A percentile compares a stretch with the other conserved stretches of the same genome.
phyloP scores from a whole-genome alignment of 1,139 yeast genomes.

The Meyerozyma carpophila region DNA sequence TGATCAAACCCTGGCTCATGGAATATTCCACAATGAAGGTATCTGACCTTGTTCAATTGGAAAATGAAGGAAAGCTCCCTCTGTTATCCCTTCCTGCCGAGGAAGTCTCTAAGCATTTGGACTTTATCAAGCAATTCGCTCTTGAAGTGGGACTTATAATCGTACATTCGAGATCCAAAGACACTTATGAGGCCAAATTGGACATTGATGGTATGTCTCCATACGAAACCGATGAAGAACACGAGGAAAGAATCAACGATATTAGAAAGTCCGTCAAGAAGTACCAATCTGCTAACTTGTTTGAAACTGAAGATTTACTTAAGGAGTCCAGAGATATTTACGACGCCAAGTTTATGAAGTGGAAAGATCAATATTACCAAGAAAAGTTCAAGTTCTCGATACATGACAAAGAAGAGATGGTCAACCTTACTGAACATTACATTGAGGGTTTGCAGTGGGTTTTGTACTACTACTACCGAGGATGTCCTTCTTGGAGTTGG shows the following conservation, averaged over 20 bases:
- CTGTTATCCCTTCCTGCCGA: slow-evolving; percentile 44
- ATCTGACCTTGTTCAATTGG: slow-evolving; percentile 26
- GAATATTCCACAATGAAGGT: slow-evolving; percentile 29
- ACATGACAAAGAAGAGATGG: slow-evolving; percentile 50
- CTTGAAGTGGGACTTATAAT: slow-evolving; percentile 62
- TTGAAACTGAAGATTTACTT: slow-evolving; percentile 58
- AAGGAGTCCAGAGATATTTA: slow-evolving; percentile 61
- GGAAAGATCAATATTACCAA: slow-evolving; percentile 82
- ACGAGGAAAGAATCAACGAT: slow-evolving; percentile 41
- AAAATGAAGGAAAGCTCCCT: slow-evolving; percentile 43
- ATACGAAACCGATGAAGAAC: slow-evolving; percentile 59
- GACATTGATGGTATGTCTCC: slow-evolving; percentile 74
- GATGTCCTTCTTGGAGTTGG: slow-evolving; percentile 96
- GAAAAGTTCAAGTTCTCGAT: slow-evolving; percentile 69
- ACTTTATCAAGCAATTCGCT: slow-evolving; percentile 58
- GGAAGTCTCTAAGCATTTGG: slow-evolving; percentile 45
- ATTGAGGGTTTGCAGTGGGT: slow-evolving; percentile 97
- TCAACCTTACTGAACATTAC: slow-evolving; percentile 70
- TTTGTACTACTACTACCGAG: slow-evolving; percentile 79
- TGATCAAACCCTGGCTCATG: slow-evolving; percentile 65
- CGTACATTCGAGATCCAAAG: slow-evolving; percentile 53
- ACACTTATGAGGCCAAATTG: slow-evolving; percentile 51
- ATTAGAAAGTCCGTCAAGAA: slow-evolving; percentile 47
- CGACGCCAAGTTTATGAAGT: slow-evolving; percentile 63
- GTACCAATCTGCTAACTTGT: slow-evolving; percentile 68